A percentile compares a stretch with the other conserved stretches of the same genome.
Evolutionary conservation across 2,329 filamentous ascomycete genomes (phyloP).

Genomic region (Cladophialophora immunda): DNA sequence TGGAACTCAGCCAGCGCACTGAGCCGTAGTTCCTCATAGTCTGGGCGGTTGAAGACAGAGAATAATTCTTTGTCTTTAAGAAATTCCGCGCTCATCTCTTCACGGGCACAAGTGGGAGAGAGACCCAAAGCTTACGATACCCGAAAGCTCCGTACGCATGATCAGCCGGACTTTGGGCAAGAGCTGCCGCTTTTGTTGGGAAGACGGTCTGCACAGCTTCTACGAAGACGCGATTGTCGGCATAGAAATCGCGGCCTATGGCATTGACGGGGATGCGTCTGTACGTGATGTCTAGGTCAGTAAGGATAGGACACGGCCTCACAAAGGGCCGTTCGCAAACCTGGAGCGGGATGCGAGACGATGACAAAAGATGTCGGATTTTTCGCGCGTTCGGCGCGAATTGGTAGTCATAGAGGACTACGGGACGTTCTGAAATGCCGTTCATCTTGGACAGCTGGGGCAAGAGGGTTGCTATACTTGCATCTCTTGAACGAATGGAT

Average conservation of each 20-base stretch:
- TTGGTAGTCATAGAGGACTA: conserved; percentile 29
- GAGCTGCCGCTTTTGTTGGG: conserved; percentile 10
- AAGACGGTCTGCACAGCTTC: conserved; percentile 26
- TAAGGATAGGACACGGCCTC: conserved; percentile 24
- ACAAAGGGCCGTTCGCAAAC: conserved; percentile 28
- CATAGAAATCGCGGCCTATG: conserved; percentile 31
- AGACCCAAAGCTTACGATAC: conserved; percentile 29
- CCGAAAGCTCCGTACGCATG: conserved; percentile 31
- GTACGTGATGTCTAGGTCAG: conserved; percentile 28
- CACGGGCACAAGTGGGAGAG: conserved; percentile 22
- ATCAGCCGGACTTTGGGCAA: conserved; percentile 23
- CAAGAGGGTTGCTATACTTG: neutral
- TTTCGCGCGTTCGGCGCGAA: conserved; percentile 26
- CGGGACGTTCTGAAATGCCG: conserved; percentile 11
- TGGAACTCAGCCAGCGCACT: conserved; percentile 22
- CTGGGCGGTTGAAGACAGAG: conserved; percentile 22
- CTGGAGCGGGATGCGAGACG: conserved; percentile 16
- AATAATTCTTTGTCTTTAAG: conserved; percentile 27
- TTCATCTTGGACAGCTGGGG: conserved; percentile 4
- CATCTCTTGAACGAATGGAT: neutral
- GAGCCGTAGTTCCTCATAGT: conserved; percentile 20
- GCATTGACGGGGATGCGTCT: conserved; percentile 26
- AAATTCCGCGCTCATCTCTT: conserved; percentile 23
- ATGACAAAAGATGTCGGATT: conserved; percentile 19
- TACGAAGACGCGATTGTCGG: conserved; percentile 28